phyloP scores from a whole-genome alignment of 1,284 basidiomycete species.

The Cystobasidium slooffiae region DNA sequence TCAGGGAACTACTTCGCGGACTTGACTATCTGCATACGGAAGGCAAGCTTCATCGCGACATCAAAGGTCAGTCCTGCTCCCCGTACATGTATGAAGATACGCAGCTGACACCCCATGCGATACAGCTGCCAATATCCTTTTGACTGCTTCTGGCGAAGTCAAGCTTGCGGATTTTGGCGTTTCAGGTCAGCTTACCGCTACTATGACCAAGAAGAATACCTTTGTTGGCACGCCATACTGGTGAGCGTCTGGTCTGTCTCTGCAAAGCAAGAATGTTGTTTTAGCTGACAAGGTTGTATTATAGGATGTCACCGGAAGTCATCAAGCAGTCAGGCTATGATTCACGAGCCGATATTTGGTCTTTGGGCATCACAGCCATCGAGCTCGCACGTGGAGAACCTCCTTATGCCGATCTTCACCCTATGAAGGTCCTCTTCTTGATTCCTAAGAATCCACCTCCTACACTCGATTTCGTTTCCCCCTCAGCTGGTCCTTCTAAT shows the following conservation, averaged over 20 bases:
- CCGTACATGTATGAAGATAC: background rate
- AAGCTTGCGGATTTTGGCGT: slow-evolving; percentile 99
- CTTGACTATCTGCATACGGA: slow-evolving; percentile 94
- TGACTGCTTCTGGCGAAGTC: slow-evolving; percentile 93
- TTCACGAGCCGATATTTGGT: slow-evolving; percentile 89
- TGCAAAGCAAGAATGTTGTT: background rate
- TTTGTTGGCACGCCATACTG: slow-evolving; percentile 79
- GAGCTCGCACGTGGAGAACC: slow-evolving; percentile 97
- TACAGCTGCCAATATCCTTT: slow-evolving; percentile 88
- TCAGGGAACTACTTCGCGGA: slow-evolving; percentile 86
- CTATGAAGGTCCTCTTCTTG: slow-evolving; percentile 98
- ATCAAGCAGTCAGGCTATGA: slow-evolving; percentile 99
- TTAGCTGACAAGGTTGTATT: slow-evolving; percentile 61
- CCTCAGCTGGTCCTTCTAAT: slow-evolving; percentile 8
- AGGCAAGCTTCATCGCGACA: slow-evolving; percentile 96
- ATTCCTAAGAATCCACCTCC: slow-evolving; percentile 98
- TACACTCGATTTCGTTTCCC: slow-evolving; percentile 69
- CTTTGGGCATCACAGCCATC: slow-evolving; percentile 81
- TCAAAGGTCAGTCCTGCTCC: slow-evolving; percentile 74
- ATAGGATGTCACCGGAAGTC: slow-evolving; percentile 99
- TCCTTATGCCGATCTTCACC: slow-evolving; percentile 95
- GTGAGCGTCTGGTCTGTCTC: slow-evolving; percentile 15
- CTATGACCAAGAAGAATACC: slow-evolving; percentile 77
- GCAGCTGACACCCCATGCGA: background rate
- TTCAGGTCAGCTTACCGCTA: slow-evolving; percentile 87